Evolutionary conservation across 2,329 filamentous ascomycete genomes (phyloP), one percentile per base, ranked within the genome.

Genomic region (Ophiocordyceps robertsii): DNA sequence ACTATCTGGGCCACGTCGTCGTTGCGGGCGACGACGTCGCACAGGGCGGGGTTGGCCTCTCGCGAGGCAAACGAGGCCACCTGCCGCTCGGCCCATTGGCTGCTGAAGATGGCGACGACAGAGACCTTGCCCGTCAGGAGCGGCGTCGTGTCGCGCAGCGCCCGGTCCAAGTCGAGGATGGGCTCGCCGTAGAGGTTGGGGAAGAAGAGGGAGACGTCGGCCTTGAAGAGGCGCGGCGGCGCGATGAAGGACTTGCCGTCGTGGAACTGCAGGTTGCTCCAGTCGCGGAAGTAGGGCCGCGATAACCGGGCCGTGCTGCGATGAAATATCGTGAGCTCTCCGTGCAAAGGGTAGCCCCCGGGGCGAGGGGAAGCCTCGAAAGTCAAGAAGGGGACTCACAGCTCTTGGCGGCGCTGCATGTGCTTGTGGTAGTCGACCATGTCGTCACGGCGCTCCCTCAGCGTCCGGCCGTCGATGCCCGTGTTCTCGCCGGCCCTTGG

Each of bases 281-380:
- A 95, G 70, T 98, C 90, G 60, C 88, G 84, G 67, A 95, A 98
- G 64, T 98, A 98, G 2, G 90, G 89, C 45, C 85, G 84, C 17
- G 81, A 70, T 56, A 93, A 81, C 59, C 87, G 79, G 51, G 76
- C 73, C 37, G 84, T 84, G 42, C 82, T 86, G 21, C 27, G 6
- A 27, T 6, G 24, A 6, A n/a, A 27, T 9, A 27, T 27, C 9
- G 24, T 27, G 9, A 27, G 24, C 24, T 27, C 24, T 27, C 24
- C 24, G 9, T 27, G 7, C 24, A 27, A 6, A 27, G 6, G 19
- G 4, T 19, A 19, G 19, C 19, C 19, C 19, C 19, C 19, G 3
- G 3, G 4, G 19, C 19, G 4, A 19, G 19, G 19, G 19, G 19
- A 19, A 19, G 19, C 19, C 19, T 19, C 19, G 35, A 11, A 19